Base-by-base conservation (phyloP, 305 asterid species). In the Fraxinus albicans region DNA sequence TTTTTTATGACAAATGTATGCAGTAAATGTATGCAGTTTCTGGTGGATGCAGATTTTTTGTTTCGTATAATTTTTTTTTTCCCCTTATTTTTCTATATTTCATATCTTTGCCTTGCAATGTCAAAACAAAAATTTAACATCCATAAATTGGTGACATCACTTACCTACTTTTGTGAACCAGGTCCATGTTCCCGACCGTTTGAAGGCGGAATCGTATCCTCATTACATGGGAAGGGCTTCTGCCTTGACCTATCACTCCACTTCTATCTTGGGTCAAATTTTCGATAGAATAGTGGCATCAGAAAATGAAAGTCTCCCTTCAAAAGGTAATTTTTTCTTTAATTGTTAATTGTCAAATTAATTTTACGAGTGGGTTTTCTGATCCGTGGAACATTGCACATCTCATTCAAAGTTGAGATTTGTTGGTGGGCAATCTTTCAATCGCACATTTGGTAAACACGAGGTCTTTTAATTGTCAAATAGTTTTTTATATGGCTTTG, bases 221-320 rank as follows among this genome's bases (percentile, higher is more conserved):
- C 98, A 95, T 88, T 88, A 91, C 89, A 89, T 95, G 95, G 89
- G 74, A 80, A 90, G 35, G 88, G 83, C 15, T 6, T 21, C 73
- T 13, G 83, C 77, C 6, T 6, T 19, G 9, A 83, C 78, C 75
- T 94, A 92, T 83, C 81, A 83, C 35, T 95, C 98, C 27, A 82
- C 80, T 25, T 92, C 98, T 15, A 79, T 95, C 67, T 83, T 95
- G 81, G 98, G 98, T 74, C 82, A 81, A 84, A 92, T 94, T 73
- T 89, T 87, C 86, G 93, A 94, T 65, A 79, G 27, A 47, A 87
- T 88, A 13, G 65, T 47, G 84, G 79, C n/a, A 70, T 89, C 85
- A 80, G 82, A 88, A 84, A 47, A 86, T 15, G 86, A 80, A 53
- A 77, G 34, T 47, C 60, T 19, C 5, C 76, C 40, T 8, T 25